Base-by-base conservation (phyloP, 1,284 basidiomycete genomes). In the Takashimella tepidaria region DNA sequence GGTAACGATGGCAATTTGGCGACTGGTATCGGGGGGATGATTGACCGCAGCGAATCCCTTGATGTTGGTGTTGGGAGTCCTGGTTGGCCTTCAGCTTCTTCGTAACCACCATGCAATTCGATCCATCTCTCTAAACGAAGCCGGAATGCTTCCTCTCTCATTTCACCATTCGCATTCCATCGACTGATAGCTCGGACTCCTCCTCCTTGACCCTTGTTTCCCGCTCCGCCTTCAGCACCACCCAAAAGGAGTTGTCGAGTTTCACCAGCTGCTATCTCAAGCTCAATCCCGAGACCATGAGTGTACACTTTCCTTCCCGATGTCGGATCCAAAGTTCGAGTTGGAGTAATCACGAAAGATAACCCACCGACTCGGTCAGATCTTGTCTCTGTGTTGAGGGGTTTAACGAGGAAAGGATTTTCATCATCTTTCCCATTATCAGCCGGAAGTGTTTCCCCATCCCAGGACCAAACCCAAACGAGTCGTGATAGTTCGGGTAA, bases 391-490 rank as follows among this genome's bases (percentile, higher is more conserved):
- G 56, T 24, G 10, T 46, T 20, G 20, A 43, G 4, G 11, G 45
- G 10, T 2, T 3, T 20, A 40, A 51, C 48, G 2, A 60, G 25
- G 56, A 64, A 64, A 0, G 62, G 62, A 37, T 60, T 54, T 48
- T 55, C 58, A 51, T 61, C 47, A 10, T 50, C 56, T 23, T 53
- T 41, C 8, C 47, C 56, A 2, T 61, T 58, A 20, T 68, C 64
- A 21, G 54, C 55, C 2, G 66, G 60, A 8, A 72, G 51, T 1
- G 45, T 27, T 31, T 61, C 50, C 1, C 73, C 73, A 48, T 75
- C 68, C 76, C 76, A 77, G 22, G 61, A 57, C 71, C 73, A 77
- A 3, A 76, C 45, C 75, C 75, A 77, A 3, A 69, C 69, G 10
- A 77, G 56, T 10, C 74, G 55, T n/a, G 63, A 65, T 23, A 77